Evolutionary conservation across 1,284 basidiomycete genomes (phyloP).

Genomic region (Tylopilus sp.): DNA sequence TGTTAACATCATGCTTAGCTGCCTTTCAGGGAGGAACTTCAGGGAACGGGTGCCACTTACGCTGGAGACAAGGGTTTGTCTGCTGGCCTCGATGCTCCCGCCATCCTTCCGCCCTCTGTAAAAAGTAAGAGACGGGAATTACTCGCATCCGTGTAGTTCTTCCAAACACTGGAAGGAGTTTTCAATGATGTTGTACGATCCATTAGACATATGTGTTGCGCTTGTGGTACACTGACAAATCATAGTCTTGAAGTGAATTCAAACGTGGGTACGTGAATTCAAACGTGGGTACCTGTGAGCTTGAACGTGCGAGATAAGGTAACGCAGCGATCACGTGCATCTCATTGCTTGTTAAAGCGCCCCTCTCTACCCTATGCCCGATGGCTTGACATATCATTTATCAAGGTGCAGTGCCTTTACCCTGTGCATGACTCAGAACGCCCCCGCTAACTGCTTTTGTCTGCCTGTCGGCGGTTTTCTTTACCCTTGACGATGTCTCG

Average conservation of each 20-base stretch:
- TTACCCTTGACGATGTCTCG: not conserved
- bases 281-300: constrained; percentile 10
- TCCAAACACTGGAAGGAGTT: not conserved
- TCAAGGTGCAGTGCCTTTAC: constrained; percentile 26
- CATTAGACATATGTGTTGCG: constrained; percentile 24
- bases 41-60: constrained; percentile 57
- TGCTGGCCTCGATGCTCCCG: constrained; percentile 68
- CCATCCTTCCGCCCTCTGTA: constrained; percentile 68
- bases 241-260: constrained; percentile 18
- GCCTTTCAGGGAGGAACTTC: constrained; percentile 69
- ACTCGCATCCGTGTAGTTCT: constrained; percentile 1
- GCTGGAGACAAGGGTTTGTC: constrained; percentile 82
- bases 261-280: constrained; percentile 19
- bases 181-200: constrained; percentile 27
- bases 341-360: constrained; percentile 12
- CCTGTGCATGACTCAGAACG: constrained; percentile 17
- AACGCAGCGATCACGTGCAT: constrained; percentile 23
- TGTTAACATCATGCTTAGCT: constrained; percentile 14
- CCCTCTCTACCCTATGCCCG: constrained; percentile 2
- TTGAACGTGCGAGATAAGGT: constrained; percentile 26
- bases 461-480: not conserved
- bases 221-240: constrained; percentile 28
- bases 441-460: constrained; percentile 8
- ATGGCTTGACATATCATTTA: constrained; percentile 7
- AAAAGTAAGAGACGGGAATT: constrained; percentile 46